Evolutionary conservation across 495 filamentous ascomycete species (phyloP), one percentile per base, ranked within the genome.

Genomic region (Penicillium mononematosum): DNA sequence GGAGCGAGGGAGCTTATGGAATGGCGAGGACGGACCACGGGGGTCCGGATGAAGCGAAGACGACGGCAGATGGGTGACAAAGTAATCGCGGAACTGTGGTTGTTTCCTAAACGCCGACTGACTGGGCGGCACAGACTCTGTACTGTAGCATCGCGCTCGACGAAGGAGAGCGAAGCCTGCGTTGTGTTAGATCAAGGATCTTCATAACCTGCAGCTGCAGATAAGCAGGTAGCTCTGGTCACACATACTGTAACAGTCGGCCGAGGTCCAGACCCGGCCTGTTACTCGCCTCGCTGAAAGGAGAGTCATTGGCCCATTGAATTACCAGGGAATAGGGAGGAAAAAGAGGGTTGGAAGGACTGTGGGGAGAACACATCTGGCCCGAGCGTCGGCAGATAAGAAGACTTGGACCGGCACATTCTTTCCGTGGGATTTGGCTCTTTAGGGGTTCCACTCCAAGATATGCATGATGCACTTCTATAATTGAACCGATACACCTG

Each of bases 41-140:
- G 90, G 88, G 66, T 98, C 94, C 10, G 94, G 93, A 64, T 96
- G 89, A 14, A 97, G 80, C 0, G 93, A 97, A 42, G 90, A 93
- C 20, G 92, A 95, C 6, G 94, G 94, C 0, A 98, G 81, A 70
- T 97, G 89, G 5, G 94, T 96, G 34, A 97, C 89, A 69, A 98
- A 98, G 78, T 98, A 98, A 59, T 94, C 90, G 75, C 95, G 91
- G 74, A 97, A 98, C 58, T 77, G 70, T 25, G 87, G 87, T 5
- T 72, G 78, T 50, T 72, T 75, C 32, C 43, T 54, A 6, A 9
- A 19, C 8, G 45, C 16, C 14, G 60, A 31, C 16, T 16, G 60
- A 24, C 43, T 58, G 29, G 56, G 55, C 16, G 60, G 42, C n/a
- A 53, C 19, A 45, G 46, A 58, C 25, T 67, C 64, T 8, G 59